Evolutionary conservation across 768 basidiomycete species (phyloP).

Genomic region (Rhodocollybia butyracea): DNA sequence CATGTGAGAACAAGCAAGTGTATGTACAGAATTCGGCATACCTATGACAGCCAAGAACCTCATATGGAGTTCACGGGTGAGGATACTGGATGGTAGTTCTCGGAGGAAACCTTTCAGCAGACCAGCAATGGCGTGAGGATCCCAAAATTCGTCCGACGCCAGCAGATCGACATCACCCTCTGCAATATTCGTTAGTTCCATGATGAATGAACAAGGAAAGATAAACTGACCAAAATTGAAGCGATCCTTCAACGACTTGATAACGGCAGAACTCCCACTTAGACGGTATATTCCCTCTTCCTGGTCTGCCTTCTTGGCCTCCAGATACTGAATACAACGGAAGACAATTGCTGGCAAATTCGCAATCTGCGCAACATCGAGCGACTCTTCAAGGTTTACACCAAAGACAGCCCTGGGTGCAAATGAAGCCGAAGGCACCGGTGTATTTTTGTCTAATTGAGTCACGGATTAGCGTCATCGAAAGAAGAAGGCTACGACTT

Average conservation of each 20-base stretch:
- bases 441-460: not conserved
- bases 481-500: conserved; percentile 6
- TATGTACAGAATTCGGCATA: conserved; percentile 37
- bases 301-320: conserved; percentile 89
- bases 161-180: conserved; percentile 97
- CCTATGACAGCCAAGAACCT: conserved; percentile 92
- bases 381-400: conserved; percentile 80
- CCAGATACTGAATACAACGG: conserved; percentile 92
- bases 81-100: conserved; percentile 88
- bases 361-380: conserved; percentile 86
- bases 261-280: conserved; percentile 91
- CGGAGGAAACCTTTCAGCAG: conserved; percentile 91
- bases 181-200: conserved; percentile 25
- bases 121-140: conserved; percentile 96
- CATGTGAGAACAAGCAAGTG: conserved; percentile 5
- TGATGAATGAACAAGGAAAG: conserved; percentile 7
- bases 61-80: conserved; percentile 90
- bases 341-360: conserved; percentile 93
- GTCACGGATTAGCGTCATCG: not conserved
- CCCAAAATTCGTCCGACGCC: conserved; percentile 89
- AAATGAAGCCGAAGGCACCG: conserved; percentile 27
- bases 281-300: conserved; percentile 98
- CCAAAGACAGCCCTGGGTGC: conserved; percentile 81
- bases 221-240: conserved; percentile 78
- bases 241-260: conserved; percentile 88